Conservation (phyloP, 208 protist genomes). For the Leishmania braziliensis region DNA sequence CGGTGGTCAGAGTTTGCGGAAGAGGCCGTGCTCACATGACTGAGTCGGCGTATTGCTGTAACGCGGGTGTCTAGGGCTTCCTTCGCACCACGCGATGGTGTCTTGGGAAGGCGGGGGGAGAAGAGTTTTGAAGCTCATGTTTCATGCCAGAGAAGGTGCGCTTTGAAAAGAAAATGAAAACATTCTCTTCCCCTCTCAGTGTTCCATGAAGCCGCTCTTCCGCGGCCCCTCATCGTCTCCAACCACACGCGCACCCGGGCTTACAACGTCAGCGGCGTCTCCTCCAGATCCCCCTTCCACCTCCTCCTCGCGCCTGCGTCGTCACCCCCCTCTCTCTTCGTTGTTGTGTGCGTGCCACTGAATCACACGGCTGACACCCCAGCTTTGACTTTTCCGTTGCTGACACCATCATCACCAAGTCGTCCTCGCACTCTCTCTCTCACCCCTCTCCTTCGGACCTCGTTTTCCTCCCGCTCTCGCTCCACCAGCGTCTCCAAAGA, state of each 20-base stretch:
- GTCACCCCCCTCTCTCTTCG: too few relatives aligned
- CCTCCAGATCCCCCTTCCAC: too few relatives aligned
- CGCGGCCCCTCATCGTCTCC: neutral
- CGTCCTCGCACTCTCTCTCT: neutral
- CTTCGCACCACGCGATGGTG: neutral
- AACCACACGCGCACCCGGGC: too few relatives aligned
- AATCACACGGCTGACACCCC: too few relatives aligned
- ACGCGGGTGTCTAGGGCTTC: neutral
- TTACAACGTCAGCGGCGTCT: too few relatives aligned
- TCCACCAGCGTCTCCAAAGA: neutral
- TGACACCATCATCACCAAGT: neutral
- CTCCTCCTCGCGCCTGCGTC: too few relatives aligned
- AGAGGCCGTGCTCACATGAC: neutral
- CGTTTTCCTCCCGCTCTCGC: slow-evolving; percentile 16
- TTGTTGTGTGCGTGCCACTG: too few relatives aligned
- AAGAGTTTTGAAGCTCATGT: neutral
- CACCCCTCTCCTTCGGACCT: neutral
- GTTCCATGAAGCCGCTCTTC: neutral
- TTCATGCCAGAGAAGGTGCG: neutral
- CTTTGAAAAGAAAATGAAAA: neutral
- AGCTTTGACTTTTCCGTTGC: too few relatives aligned
- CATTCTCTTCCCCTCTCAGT: neutral
- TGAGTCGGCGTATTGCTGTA: neutral
- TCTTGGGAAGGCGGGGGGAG: neutral
- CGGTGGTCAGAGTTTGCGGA: neutral